Percentiles rank a stretch among this genome's conserved stretches.
phyloP scores from a whole-genome alignment of 1,284 basidiomycete genomes.

The Veloboletus limbatus region DNA sequence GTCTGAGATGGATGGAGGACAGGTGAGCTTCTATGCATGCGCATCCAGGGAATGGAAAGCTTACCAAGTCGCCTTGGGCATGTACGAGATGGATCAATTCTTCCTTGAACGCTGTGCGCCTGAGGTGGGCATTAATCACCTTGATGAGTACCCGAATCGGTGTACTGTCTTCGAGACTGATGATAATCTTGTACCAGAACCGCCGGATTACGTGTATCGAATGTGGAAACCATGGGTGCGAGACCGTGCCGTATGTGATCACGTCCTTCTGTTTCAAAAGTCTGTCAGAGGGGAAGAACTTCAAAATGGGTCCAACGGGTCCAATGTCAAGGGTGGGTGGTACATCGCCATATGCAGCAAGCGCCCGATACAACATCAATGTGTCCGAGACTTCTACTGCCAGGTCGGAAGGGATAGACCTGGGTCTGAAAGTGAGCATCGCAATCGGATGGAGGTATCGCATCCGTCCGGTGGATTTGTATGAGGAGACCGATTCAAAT shows the following conservation, averaged over 20 bases:
- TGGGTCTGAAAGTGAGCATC: slow-evolving; percentile 48
- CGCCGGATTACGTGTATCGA: slow-evolving; percentile 35
- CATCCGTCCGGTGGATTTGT: slow-evolving; percentile 39
- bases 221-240: slow-evolving; percentile 36
- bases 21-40: neutral
- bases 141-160: slow-evolving; percentile 24
- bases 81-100: slow-evolving; percentile 54
- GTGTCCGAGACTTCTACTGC: slow-evolving; percentile 59
- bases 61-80: slow-evolving; percentile 47
- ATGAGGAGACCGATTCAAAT: slow-evolving; percentile 41
- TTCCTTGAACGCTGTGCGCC: slow-evolving; percentile 28
- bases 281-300: slow-evolving; percentile 41
- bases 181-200: slow-evolving; percentile 40
- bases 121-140: slow-evolving; percentile 35
- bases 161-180: slow-evolving; percentile 40
- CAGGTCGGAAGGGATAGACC: slow-evolving; percentile 56
- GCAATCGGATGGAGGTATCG: slow-evolving; percentile 61
- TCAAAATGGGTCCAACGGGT: slow-evolving; percentile 42
- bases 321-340: slow-evolving; percentile 28
- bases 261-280: slow-evolving; percentile 58
- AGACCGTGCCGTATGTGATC: slow-evolving; percentile 53
- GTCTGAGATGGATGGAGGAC: slow-evolving; percentile 40
- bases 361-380: slow-evolving; percentile 47
- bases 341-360: slow-evolving; percentile 27
- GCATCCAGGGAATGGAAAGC: slow-evolving; percentile 19